These are phyloP conservation scores for Poa annua DNA, from an alignment of 176 grass and related monocot genomes.

Conservation along the genomic window DNA sequence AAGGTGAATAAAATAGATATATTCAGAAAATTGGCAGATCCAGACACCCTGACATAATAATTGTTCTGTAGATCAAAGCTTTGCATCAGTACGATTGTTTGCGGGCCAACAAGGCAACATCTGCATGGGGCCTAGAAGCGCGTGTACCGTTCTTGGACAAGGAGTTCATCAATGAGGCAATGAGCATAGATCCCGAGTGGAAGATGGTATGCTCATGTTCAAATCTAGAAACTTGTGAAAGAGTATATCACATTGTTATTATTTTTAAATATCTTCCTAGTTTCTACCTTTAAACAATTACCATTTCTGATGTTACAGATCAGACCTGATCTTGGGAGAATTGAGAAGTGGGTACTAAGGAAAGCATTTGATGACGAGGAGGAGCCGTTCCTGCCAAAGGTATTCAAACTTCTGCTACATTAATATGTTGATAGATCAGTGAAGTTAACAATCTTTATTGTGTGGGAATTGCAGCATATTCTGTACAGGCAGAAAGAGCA, in stretches of 20 bases:
- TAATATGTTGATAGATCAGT: neutral
- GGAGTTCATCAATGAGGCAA: constrained; percentile 70
- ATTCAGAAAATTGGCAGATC: neutral
- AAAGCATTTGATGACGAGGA: constrained; percentile 88
- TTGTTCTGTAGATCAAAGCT: constrained; percentile 66
- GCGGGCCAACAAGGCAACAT: constrained; percentile 85
- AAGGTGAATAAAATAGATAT: constrained; percentile 43
- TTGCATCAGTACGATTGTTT: constrained; percentile 88
- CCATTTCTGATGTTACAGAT: constrained; percentile 49
- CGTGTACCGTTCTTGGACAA: constrained; percentile 93
- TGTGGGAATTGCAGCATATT: constrained; percentile 58
- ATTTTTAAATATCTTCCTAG: constrained; percentile 10
- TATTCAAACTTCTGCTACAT: constrained; percentile 25
- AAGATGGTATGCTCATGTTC: constrained; percentile 63
- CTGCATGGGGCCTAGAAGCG: constrained; percentile 80
- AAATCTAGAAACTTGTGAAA: neutral
- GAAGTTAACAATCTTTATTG: neutral
- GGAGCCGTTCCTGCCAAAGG: constrained; percentile 77
- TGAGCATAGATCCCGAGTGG: constrained; percentile 83
- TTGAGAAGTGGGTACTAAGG: constrained; percentile 81
- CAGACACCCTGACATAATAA: neutral
- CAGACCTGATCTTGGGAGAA: constrained; percentile 67
- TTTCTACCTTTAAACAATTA: neutral
- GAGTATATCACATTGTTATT: neutral
- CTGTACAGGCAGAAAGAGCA: constrained; percentile 93